phyloP scores from a whole-genome alignment of 129 eudicot genomes.

The Apium graveolens region DNA sequence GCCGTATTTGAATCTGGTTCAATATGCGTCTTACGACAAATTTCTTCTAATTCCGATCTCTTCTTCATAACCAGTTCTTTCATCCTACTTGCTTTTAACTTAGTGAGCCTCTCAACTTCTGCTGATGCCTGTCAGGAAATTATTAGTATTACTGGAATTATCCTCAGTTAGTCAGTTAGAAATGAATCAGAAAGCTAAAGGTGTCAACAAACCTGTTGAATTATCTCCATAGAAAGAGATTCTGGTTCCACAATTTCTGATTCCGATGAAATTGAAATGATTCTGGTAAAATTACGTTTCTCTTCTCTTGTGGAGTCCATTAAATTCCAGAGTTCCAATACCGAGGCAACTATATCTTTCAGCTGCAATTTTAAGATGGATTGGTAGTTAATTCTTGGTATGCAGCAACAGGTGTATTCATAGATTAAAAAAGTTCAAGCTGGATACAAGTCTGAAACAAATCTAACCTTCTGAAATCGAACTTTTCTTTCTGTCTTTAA shows the following conservation, averaged over 20 bases:
- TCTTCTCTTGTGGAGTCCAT: slow-evolving; percentile 78
- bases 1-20: slow-evolving; percentile 78
- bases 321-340: slow-evolving; percentile 75
- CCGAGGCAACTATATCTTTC: slow-evolving; percentile 49
- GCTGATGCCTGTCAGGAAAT: slow-evolving; percentile 44
- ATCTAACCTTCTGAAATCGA: slow-evolving; percentile 71
- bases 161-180: not conserved
- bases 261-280: slow-evolving; percentile 46
- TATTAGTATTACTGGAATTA: not conserved
- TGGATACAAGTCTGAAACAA: not conserved
- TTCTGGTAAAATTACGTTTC: slow-evolving; percentile 38
- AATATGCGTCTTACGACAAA: slow-evolving; percentile 60
- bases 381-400: not conserved
- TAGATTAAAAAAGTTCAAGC: not conserved
- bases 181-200: not conserved
- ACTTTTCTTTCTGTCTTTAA: slow-evolving; percentile 66
- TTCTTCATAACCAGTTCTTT: slow-evolving; percentile 79
- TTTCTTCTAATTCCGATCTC: slow-evolving; percentile 74
- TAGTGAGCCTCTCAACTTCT: slow-evolving; percentile 80
- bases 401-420: not conserved
- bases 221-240: slow-evolving; percentile 60
- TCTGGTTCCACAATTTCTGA: slow-evolving; percentile 52
- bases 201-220: slow-evolving; percentile 48
- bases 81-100: slow-evolving; percentile 81
- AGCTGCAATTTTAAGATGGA: slow-evolving; percentile 36